phyloP scores from a whole-genome alignment of 108 stramenopile genomes.

The Chaetoceros muelleri region DNA sequence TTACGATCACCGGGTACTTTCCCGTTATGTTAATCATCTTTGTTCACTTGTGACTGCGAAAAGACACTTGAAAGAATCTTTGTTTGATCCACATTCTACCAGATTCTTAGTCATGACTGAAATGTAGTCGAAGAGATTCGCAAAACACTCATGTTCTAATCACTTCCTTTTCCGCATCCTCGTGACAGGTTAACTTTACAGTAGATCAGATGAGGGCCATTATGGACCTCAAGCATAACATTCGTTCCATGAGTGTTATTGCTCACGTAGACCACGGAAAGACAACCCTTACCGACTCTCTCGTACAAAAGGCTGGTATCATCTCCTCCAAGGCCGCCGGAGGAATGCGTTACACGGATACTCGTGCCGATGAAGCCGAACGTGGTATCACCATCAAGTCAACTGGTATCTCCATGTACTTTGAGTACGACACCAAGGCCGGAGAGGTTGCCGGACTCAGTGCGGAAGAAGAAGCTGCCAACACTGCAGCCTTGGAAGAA shows the following conservation, averaged over 20 bases:
- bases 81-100: too few relatives aligned
- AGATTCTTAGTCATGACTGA: too few relatives aligned
- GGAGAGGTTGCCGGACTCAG: slow-evolving; percentile 56
- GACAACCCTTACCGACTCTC: slow-evolving; percentile 98
- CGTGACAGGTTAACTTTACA: slow-evolving; percentile 97
- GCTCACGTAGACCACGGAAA: slow-evolving; percentile 99
- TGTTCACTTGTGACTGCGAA: too few relatives aligned
- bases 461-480: slow-evolving; percentile 50
- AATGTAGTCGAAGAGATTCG: too few relatives aligned
- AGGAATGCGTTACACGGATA: slow-evolving; percentile 99
- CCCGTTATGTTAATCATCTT: too few relatives aligned
- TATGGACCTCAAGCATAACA: slow-evolving; percentile 99
- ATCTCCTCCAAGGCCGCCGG: slow-evolving; percentile 99
- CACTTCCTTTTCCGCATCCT: too few relatives aligned
- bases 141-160: too few relatives aligned
- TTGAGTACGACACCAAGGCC: slow-evolving; percentile 96
- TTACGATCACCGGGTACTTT: too few relatives aligned
- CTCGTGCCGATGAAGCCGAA: slow-evolving; percentile 99
- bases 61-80: too few relatives aligned
- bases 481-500: slow-evolving; percentile 34
- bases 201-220: slow-evolving; percentile 99
- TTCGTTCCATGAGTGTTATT: slow-evolving; percentile 99
- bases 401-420: slow-evolving; percentile 99
- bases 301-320: slow-evolving; percentile 99
- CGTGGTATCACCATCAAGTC: slow-evolving; percentile 99